phyloP scores from a whole-genome alignment of 106 monocot species.

The Platanthera zijinensis region DNA sequence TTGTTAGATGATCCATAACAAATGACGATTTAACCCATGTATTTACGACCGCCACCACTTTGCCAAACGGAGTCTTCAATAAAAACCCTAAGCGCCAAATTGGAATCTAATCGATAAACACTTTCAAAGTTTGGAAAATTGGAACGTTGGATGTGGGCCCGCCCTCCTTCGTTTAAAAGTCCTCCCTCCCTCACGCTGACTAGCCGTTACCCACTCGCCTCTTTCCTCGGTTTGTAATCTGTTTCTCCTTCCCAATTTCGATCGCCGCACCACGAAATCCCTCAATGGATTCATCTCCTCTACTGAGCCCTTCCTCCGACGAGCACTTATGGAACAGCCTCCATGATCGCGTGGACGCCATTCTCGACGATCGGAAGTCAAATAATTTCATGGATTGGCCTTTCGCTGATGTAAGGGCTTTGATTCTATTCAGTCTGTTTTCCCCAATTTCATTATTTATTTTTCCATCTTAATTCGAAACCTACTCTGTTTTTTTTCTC shows the following conservation, averaged over 20 bases:
- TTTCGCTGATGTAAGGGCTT: constrained; percentile 4
- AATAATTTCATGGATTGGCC: background rate
- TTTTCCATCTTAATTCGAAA: background rate
- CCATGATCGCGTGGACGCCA: constrained; percentile 45
- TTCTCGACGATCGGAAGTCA: constrained; percentile 48
- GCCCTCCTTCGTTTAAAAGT: background rate
- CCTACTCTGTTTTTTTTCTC: background rate
- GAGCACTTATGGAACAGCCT: constrained; percentile 59
- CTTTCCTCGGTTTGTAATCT: background rate
- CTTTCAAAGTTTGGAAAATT: background rate
- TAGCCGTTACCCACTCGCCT: constrained; percentile 15
- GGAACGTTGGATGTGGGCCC: constrained; percentile 9
- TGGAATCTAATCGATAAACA: no score
- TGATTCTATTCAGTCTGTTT: background rate
- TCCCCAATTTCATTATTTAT: background rate
- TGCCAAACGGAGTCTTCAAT: no score
- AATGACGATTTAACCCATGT: no score
- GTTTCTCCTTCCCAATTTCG: no score
- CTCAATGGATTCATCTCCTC: constrained; percentile 25
- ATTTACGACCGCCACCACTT: no score
- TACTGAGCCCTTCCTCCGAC: constrained; percentile 50
- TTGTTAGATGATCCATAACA: no score
- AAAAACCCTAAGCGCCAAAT: no score
- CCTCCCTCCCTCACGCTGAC: background rate
- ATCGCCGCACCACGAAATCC: background rate